These are phyloP conservation scores for Ogataea populi-albae DNA, from an alignment of 805 yeast genomes.

Conservation along the genomic window DNA sequence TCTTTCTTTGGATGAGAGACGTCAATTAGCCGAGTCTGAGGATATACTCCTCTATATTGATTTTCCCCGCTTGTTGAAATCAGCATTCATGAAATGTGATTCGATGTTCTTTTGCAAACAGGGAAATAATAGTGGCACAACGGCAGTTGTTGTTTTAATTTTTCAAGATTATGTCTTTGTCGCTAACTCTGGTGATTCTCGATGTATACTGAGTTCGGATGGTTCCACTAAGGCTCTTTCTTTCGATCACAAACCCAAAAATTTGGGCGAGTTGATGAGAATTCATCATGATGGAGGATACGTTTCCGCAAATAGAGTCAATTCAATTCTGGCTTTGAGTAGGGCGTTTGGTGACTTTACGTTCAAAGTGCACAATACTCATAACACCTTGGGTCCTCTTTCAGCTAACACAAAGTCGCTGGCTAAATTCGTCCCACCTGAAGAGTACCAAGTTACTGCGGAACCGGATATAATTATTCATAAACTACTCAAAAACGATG, in stretches of 20 bases:
- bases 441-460: slow-evolving; percentile 75
- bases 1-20: slow-evolving; percentile 17
- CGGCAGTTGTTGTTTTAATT: slow-evolving; percentile 46
- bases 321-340: slow-evolving; percentile 55
- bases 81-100: slow-evolving; percentile 46
- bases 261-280: slow-evolving; percentile 56
- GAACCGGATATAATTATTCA: slow-evolving; percentile 74
- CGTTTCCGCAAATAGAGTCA: slow-evolving; percentile 58
- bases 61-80: slow-evolving; percentile 35
- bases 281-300: slow-evolving; percentile 59
- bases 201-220: slow-evolving; percentile 53
- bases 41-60: slow-evolving; percentile 24
- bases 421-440: slow-evolving; percentile 45
- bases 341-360: slow-evolving; percentile 68
- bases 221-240: slow-evolving; percentile 61
- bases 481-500: slow-evolving; percentile 46
- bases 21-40: slow-evolving; percentile 9
- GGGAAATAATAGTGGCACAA: slow-evolving; percentile 48
- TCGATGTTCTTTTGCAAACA: slow-evolving; percentile 37
- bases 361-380: slow-evolving; percentile 39
- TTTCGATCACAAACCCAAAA: slow-evolving; percentile 63
- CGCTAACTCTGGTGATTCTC: slow-evolving; percentile 76
- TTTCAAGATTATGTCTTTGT: slow-evolving; percentile 47
- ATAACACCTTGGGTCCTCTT: slow-evolving; percentile 23
- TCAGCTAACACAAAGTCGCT: slow-evolving; percentile 16